These are phyloP conservation scores for Anaeromyces robustus DNA, from an alignment of 192 early-diverging fungal genomes.

Conservation along the genomic window DNA sequence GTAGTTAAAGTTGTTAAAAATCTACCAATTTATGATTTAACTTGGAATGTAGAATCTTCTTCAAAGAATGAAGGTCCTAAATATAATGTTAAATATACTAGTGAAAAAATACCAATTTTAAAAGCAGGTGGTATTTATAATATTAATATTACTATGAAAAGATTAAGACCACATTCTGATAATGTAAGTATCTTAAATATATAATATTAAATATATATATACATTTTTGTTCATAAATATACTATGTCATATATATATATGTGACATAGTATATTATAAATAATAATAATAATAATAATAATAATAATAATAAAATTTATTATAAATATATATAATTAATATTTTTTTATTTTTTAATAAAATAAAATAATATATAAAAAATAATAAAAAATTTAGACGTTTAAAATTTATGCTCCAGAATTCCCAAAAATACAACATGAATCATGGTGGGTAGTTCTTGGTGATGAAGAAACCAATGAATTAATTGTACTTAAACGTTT, in stretches of 20 bases:
- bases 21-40: constrained; percentile 16
- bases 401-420: constrained; percentile 57
- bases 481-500: constrained; percentile 68
- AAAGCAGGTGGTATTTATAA: constrained; percentile 12
- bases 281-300: background rate
- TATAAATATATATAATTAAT: background rate
- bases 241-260: too few species aligned
- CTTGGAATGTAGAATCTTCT: constrained; percentile 19
- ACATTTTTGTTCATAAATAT: too few species aligned
- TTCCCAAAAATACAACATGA: constrained; percentile 90
- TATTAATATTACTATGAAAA: background rate
- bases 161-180: background rate
- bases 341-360: too few species aligned
- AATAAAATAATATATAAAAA: too few species aligned
- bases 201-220: background rate
- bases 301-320: background rate
- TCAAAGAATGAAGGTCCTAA: constrained; percentile 17
- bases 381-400: constrained; percentile 4
- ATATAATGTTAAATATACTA: constrained; percentile 6
- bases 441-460: constrained; percentile 83
- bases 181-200: constrained; percentile 1
- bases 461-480: constrained; percentile 39
- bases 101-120: constrained; percentile 3
- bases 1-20: constrained; percentile 5
- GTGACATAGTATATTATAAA: too few species aligned